Conservation (phyloP, 257 asterid species). For the Verbena officinalis region DNA sequence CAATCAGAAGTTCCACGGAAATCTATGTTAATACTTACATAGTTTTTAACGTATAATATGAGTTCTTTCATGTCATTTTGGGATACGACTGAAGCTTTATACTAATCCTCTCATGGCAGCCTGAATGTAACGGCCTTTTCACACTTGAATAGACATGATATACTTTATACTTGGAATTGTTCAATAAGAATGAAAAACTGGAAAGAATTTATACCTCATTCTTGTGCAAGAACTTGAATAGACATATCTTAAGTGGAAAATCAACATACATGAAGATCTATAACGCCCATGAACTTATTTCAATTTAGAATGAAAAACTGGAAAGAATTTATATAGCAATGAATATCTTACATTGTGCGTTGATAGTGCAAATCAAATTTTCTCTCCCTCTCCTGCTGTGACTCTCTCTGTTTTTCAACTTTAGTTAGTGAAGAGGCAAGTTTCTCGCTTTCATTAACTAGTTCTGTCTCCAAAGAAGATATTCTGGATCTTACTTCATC, state of each 20-base stretch:
- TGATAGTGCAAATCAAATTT: constrained; percentile 76
- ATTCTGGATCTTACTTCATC: constrained; percentile 78
- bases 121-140: no score
- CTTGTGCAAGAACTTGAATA: no score
- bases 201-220: no score
- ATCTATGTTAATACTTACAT: background rate
- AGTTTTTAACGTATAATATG: background rate
- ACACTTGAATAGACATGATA: background rate
- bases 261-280: background rate
- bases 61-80: background rate
- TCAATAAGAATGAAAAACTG: no score
- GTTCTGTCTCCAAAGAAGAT: constrained; percentile 55
- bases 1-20: background rate
- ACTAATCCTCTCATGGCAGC: background rate
- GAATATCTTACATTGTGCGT: constrained; percentile 66
- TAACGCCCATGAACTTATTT: constrained; percentile 21
- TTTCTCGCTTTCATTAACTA: constrained; percentile 57
- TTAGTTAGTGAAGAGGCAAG: constrained; percentile 45
- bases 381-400: constrained; percentile 63
- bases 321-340: constrained; percentile 6
- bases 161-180: no score
- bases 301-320: background rate
- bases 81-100: background rate
- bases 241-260: background rate
- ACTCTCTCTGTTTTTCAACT: constrained; percentile 49